These are phyloP conservation scores for Ceratobasidium sp. DNA, from an alignment of 1,284 basidiomycete genomes.

Conservation along the genomic window DNA sequence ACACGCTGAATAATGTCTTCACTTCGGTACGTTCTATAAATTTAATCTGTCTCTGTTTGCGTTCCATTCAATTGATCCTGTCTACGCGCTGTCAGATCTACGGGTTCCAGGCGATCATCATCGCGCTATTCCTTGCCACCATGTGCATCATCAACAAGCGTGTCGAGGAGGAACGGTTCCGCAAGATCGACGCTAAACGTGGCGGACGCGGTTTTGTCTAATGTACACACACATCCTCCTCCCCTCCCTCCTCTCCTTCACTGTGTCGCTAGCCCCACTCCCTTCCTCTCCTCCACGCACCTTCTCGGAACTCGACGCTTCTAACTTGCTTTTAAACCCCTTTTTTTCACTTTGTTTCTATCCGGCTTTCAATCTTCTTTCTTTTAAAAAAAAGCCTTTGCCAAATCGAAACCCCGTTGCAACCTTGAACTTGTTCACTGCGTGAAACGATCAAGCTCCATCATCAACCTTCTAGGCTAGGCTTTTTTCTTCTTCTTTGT, in stretches of 20 bases:
- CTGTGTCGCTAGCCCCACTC: conserved; percentile 27
- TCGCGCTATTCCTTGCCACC: conserved; percentile 79
- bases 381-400: conserved; percentile 2
- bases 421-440: conserved; percentile 32
- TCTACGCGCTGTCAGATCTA: conserved; percentile 63
- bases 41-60: neutral
- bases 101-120: conserved; percentile 85
- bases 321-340: conserved; percentile 8
- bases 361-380: conserved; percentile 14
- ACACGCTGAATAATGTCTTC: conserved; percentile 82
- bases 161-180: conserved; percentile 83
- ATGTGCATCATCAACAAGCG: conserved; percentile 89
- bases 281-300: neutral
- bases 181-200: conserved; percentile 87
- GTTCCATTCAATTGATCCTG: conserved; percentile 1
- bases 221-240: conserved; percentile 53
- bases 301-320: neutral
- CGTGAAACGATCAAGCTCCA: conserved; percentile 12
- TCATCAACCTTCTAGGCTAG: neutral
- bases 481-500: neutral
- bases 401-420: conserved; percentile 4
- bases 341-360: conserved; percentile 39
- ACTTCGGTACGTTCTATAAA: conserved; percentile 70
- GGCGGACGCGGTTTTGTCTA: conserved; percentile 87
- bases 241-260: neutral